Percentiles rank a stretch among this genome's conserved stretches.
Conservation (phyloP, 352 stramenopile species). For the Phytophthora ohioensis region DNA sequence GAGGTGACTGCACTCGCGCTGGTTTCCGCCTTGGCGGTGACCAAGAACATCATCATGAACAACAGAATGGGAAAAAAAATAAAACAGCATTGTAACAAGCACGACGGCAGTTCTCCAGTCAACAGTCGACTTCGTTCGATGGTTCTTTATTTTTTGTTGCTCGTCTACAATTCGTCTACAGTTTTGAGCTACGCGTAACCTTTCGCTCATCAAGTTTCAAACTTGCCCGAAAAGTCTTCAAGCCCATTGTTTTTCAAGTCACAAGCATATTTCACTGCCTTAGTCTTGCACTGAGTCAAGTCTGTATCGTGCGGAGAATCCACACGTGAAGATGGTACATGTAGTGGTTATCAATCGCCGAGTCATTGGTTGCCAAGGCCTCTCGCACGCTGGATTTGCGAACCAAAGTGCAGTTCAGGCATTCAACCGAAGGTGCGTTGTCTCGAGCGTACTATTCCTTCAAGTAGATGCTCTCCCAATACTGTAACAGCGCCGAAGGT, state of each 20-base stretch:
- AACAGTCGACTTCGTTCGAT: slow-evolving; percentile 4
- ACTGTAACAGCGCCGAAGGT: no score
- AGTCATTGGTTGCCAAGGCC: no score
- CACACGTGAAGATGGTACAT: no score
- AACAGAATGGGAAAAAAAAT: slow-evolving; percentile 43
- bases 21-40: slow-evolving; percentile 31
- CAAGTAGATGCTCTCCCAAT: no score
- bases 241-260: background rate
- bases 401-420: no score
- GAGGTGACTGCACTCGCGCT: slow-evolving; percentile 18
- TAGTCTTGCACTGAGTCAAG: no score
- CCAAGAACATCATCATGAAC: slow-evolving; percentile 33
- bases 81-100: slow-evolving; percentile 41
- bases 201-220: background rate
- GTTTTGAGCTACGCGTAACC: background rate
- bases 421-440: no score
- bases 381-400: no score
- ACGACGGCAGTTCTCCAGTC: slow-evolving; percentile 22
- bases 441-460: no score
- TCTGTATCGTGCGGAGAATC: no score
- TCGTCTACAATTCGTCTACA: slow-evolving; percentile 1
- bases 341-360: no score
- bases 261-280: background rate
- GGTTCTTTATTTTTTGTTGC: background rate
- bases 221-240: background rate